Base-by-base conservation (phyloP, 2,329 filamentous ascomycete species). In the Exophiala oligosperma region DNA sequence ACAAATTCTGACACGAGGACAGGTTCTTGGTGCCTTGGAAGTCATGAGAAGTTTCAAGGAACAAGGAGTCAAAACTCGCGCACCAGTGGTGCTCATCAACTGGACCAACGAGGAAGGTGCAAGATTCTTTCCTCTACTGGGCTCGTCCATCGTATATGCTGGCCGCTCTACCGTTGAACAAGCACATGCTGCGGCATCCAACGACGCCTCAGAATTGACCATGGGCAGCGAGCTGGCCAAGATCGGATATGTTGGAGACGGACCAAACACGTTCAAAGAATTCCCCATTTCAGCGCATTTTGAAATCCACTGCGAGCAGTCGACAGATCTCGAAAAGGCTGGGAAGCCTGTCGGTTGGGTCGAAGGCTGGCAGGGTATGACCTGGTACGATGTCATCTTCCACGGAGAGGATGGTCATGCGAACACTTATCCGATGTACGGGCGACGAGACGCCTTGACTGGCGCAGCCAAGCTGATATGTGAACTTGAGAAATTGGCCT, bases 31-130 rank as follows among this genome's bases (percentile, higher is more conserved):
- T 6, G 68, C 66, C 12, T 67, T 75, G 17, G 72, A 74, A 61
- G 69, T 74, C 41, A 68, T 76, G 24, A 66, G 70, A n/a, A 71
- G 67, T 1, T 60, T 76, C 14, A 68, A 72, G 47, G 72, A 74
- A 29, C 71, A 69, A 51, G 61, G 54, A n/a, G 63, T 69, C 37
- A 63, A 64, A 52, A 64, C 64, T 1, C 58, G 56, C 11, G 64
- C 66, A 8, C 67, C 66, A 6, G 57, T 69, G 21, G 57, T 61
- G 6, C 47, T 68, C 9, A 66, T 70, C 53, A 69, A 70, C 46
- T 70, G 68, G 67, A 70, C 67, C n/a, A 70, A 70, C 51, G 62
- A 63, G 32, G 61, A 63, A 52, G 61, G 59, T 2, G 61, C 61
- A 4, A 44, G 61, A 23, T 63, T 63, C 49, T 52, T 56, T 37